Conservation (phyloP, 352 stramenopile species). For the Peronospora farinosa region DNA sequence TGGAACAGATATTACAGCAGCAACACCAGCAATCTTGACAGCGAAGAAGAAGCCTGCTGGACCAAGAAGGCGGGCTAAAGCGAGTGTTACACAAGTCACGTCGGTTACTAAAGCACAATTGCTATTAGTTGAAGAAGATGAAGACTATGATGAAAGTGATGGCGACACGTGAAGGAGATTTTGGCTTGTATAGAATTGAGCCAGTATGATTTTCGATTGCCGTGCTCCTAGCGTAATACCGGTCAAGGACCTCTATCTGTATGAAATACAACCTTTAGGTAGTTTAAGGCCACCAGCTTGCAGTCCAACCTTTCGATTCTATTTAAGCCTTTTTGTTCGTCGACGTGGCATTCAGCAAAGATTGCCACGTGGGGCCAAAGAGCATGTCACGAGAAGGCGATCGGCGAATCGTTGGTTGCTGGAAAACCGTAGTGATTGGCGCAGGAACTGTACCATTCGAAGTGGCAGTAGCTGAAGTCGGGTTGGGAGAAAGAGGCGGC, state of each 20-base stretch:
- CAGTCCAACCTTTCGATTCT: neutral
- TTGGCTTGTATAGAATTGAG: constrained; percentile 4
- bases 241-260: constrained; percentile 23
- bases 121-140: constrained; percentile 54
- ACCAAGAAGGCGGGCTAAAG: constrained; percentile 3
- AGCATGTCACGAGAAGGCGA: constrained; percentile 63
- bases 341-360: constrained; percentile 31
- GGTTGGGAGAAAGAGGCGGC: constrained; percentile 21
- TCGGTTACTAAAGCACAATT: constrained; percentile 2
- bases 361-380: constrained; percentile 66
- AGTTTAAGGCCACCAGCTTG: constrained; percentile 12
- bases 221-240: constrained; percentile 3
- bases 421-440: constrained; percentile 13
- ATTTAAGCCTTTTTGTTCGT: constrained; percentile 24
- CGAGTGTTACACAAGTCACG: neutral
- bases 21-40: neutral
- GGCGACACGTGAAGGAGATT: constrained; percentile 30
- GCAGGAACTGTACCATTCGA: constrained; percentile 10
- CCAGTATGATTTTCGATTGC: constrained; percentile 27
- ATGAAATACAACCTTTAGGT: constrained; percentile 25
- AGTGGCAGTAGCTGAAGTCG: constrained; percentile 6
- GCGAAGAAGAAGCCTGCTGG: constrained; percentile 4
- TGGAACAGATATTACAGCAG: neutral
- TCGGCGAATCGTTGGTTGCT: constrained; percentile 41
- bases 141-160: constrained; percentile 73